phyloP scores from a whole-genome alignment of 768 basidiomycete genomes.

The Boletus bicolor region DNA sequence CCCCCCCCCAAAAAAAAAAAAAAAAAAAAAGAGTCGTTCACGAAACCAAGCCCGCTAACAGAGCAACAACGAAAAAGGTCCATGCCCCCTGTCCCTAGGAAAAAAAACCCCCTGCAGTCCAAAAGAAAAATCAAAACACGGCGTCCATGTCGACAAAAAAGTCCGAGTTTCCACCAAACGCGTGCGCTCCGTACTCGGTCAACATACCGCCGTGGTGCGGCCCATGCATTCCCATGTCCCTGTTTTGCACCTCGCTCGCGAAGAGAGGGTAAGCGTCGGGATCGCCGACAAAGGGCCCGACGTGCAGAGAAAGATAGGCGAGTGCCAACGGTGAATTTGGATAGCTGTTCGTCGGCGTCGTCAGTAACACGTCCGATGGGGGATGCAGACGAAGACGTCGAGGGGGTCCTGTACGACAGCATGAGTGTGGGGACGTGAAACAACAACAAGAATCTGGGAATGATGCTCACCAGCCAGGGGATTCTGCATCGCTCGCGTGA shows the following conservation, averaged over 20 bases:
- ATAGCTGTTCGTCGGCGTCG: constrained; percentile 3
- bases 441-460: background rate
- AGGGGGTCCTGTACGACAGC: background rate
- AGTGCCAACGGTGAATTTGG: background rate
- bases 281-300: background rate
- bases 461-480: background rate
- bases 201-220: background rate
- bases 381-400: constrained; percentile 6
- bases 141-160: background rate
- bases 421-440: background rate
- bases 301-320: background rate
- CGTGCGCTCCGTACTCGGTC: background rate
- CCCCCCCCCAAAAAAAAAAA: too few species aligned
- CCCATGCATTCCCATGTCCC: background rate
- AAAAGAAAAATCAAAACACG: background rate
- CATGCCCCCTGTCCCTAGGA: background rate
- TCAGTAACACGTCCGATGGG: background rate
- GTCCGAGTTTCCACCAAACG: background rate
- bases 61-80: too few species aligned
- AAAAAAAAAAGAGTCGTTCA: background rate
- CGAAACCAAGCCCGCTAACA: background rate
- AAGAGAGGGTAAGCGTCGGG: background rate
- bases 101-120: too few species aligned
- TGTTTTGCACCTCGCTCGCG: background rate
- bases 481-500: background rate